Base-by-base conservation (phyloP, 2,329 filamentous ascomycete genomes). In the Aspergillus sp. region DNA sequence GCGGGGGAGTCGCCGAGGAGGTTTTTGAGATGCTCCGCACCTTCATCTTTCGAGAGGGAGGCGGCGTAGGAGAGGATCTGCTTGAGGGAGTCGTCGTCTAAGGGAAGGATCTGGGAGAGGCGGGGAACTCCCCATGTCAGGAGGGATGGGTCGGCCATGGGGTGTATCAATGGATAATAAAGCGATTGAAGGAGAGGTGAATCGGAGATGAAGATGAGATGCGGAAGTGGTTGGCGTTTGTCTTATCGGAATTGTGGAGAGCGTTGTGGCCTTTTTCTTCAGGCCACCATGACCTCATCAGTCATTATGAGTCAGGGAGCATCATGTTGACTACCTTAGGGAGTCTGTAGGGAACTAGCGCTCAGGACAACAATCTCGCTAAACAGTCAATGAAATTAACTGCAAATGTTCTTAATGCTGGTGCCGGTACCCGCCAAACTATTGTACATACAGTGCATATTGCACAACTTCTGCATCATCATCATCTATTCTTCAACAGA, bases 1-100 rank as follows among this genome's bases (percentile, higher is more conserved):
- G 90, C 87, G 1, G 92, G 86, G 6, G 90, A 92, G 73, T 96
- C 92, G 53, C 94, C 95, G 0, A 99, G 84, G 55, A 99, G 81
- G 71, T 95, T 92, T 74, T 88, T 90, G 62, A 99, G 89, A 75
- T 98, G 92, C 47, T 92, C 88, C 54, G 87, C 92, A 14, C 91
- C 90, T 64, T 89, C 90, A 54, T 87, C 78, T 71, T 90, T 92
- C 7, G 92, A 87, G 9, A 98, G 83, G 0, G 87, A 89, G 39
- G 86, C 81, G 2, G 91, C 87, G 74, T 97, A 97, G 52, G 91
- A 87, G 65, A 98, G 82, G 49, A 97, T 85, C 72, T 98, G 91
- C 70, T 87, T 86, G 32, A 98, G 81, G 46, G 94, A 92, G 12
- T 90, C 87, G 39, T 96, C 87, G 39, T 96, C 92, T 11, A 98